Evolutionary conservation across 2,329 filamentous ascomycete species (phyloP), one percentile per base, ranked within the genome.

Genomic region (Sarocladium brachiariae): DNA sequence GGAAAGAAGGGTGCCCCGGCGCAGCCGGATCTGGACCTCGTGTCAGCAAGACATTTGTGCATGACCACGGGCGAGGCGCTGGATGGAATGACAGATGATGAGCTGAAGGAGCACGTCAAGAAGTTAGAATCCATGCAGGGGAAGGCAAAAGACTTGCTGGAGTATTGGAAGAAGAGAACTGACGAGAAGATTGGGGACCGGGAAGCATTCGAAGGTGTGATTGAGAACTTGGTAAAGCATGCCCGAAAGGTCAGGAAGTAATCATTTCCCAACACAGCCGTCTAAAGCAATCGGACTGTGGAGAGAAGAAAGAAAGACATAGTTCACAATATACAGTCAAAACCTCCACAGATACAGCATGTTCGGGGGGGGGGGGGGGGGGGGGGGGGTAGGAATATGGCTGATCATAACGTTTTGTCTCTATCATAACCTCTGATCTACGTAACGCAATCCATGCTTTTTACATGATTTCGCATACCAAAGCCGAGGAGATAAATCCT

Each of bases 221-320:
- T 97, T 76, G 92, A 96, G 70, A 96, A 96, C 66, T 68, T 97
- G 57, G 92, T 96, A 38, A 93, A 90, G 66, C 89, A 95, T 70
- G 89, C 89, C 47, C 78, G 89, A 65, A 89, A 91, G 70, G 83
- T 89, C 51, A 79, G 89, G 63, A 93, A 91, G 69, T 89, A 71
- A 41, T 35, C 52, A 8, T 25, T 5, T 18, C 14, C 14, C 7
- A 25, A n/a, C 7, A 9, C 51, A 21, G 55, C 52, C 11, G 31
- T 37, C 33, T 10, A 37, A 19, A 30, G 13, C 13, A 7, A 7
- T 13, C 27, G 27, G 9, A 31, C 19, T 10, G 8, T 6, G n/a
- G 27, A 30, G 27, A 7, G 27, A n/a, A n/a, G n/a, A 13, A 13
- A 30, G 7, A 13, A 30, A 30, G 27, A 30, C 13, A 7, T 13